Evolutionary conservation across 2,329 filamentous ascomycete genomes (phyloP).

Genomic region (Alternaria triticimaculans): DNA sequence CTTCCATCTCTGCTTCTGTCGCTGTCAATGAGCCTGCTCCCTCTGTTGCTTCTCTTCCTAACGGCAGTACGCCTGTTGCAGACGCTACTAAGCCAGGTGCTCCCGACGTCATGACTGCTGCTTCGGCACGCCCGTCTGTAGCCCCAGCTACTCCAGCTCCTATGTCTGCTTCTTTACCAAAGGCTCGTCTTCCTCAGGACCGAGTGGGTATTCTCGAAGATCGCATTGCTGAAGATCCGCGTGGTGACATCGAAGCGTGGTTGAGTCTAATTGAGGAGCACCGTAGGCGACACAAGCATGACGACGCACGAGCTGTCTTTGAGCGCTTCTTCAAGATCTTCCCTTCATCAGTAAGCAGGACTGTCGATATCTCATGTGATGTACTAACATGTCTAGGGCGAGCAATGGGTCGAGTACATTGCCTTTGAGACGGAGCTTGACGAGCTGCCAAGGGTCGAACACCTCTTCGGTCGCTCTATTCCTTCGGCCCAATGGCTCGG

Average conservation of each 20-base stretch:
- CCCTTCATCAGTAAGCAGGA: conserved; percentile 80
- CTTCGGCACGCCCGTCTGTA: conserved; percentile 48
- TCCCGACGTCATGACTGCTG: conserved; percentile 34
- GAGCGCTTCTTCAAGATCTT: conserved; percentile 88
- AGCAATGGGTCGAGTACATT: conserved; percentile 88
- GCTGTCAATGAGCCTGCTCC: conserved; percentile 54
- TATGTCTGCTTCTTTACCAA: conserved; percentile 44
- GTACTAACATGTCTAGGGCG: conserved; percentile 71
- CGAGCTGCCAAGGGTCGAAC: conserved; percentile 79
- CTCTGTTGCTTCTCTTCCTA: conserved; percentile 59
- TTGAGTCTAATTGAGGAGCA: conserved; percentile 84
- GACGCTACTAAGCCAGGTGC: conserved; percentile 46
- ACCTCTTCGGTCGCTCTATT: conserved; percentile 82
- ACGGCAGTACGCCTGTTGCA: conserved; percentile 50
- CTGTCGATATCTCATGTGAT: conserved; percentile 5
- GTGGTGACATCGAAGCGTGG: conserved; percentile 93
- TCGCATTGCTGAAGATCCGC: conserved; percentile 88
- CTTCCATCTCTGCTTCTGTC: conserved; percentile 48
- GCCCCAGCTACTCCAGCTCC: conserved; percentile 46
- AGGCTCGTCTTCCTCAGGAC: conserved; percentile 71
- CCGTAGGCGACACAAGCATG: conserved; percentile 78
- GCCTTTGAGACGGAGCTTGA: conserved; percentile 89
- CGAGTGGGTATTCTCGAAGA: conserved; percentile 83
- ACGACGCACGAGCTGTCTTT: conserved; percentile 80
- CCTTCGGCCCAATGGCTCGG: conserved; percentile 80